These are phyloP conservation scores for Metarhizium guizhouense DNA, from an alignment of 2,329 filamentous ascomycete species.

Conservation along the genomic window DNA sequence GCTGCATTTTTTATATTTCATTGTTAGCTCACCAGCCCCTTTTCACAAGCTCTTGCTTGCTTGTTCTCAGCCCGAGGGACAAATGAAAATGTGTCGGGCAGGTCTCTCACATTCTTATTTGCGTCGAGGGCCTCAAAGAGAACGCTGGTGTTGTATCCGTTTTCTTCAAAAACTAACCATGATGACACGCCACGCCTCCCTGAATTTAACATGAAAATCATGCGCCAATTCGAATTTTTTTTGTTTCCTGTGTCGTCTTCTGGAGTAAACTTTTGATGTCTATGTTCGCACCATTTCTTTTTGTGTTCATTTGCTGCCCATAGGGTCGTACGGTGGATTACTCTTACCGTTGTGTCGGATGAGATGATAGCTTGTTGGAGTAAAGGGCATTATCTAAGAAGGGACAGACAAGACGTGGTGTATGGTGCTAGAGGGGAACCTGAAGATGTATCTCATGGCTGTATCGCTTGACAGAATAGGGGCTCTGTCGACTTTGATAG, in stretches of 20 bases:
- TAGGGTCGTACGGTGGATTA: background rate
- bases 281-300: background rate
- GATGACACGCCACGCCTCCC: constrained; percentile 9
- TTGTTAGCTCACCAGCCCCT: constrained; percentile 1
- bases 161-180: constrained; percentile 1
- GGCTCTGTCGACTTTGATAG: background rate
- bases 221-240: background rate
- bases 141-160: background rate
- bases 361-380: background rate
- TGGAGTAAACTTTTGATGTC: background rate
- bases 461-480: background rate
- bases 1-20: constrained; percentile 1
- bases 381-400: background rate
- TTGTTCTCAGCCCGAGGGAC: constrained; percentile 5
- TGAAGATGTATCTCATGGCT: background rate
- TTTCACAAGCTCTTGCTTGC: background rate
- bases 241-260: background rate
- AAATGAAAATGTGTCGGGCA: constrained; percentile 10
- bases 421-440: background rate
- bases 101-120: constrained; percentile 10
- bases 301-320: background rate
- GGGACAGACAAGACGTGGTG: background rate
- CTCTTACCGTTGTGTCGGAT: background rate
- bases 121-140: background rate
- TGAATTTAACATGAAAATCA: constrained; percentile 6